Base-by-base conservation (phyloP, 257 asterid genomes). In the Przewalskia tangutica region DNA sequence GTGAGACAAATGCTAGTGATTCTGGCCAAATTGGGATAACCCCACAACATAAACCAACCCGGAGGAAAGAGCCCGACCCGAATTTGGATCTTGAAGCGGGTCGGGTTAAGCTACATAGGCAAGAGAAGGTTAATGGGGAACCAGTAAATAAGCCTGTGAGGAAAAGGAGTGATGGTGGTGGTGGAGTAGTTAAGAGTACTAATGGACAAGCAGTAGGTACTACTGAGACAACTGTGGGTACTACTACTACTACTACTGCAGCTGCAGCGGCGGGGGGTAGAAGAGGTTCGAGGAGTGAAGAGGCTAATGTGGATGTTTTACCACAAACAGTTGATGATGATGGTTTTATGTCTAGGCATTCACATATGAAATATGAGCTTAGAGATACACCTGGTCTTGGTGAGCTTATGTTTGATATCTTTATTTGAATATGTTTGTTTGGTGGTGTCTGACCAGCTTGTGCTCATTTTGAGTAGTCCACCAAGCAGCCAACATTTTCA, bases 331-430 rank as follows among this genome's bases (percentile, higher is more conserved):
- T 90, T 82, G 73, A 89, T 85, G 99, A 89, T 83, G 98, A 91
- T 87, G 95, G 90, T 77, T 89, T 91, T 79, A 79, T 88, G 71
- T 54, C 89, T 8, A 90, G 94, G 89, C 93, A 92, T 86, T 88
- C 97, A 7, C 97, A 94, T 87, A 93, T 94, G 97, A 96, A 92
- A 80, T 96, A 96, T 59, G 97, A 92, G 90, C 95, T 93, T 79
- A 85, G 99, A 87, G 99, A 94, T 85, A 82, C 93, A 36, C 98
- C 97, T 82, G 99, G 98, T 48, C 91, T 96, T 78, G 97, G 98
- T 94, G 87, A 95, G 97, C 67, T 81, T 51, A 40, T 6, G 8
- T 77, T 64, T 63, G 51, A 2, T 11, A 7, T 71, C 78, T 9
- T 68, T 18, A 20, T 66, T 66, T 38, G 32, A 38, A 16, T 66